Percentiles rank a stretch among this genome's conserved stretches.
Evolutionary conservation across 106 monocot genomes (phyloP).

Genomic region (Gastrodia elata): DNA sequence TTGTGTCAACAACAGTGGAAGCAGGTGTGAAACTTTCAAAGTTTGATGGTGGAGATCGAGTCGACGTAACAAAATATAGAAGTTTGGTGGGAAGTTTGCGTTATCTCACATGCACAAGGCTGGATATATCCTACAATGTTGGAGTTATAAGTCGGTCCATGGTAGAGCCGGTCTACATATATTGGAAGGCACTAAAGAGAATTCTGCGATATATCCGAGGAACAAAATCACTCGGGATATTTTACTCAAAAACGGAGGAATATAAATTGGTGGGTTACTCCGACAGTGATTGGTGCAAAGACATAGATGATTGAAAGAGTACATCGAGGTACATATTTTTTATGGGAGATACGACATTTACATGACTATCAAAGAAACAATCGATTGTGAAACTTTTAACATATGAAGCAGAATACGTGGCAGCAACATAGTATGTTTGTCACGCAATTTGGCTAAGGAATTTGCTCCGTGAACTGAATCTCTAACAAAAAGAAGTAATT

Average conservation of each 20-base stretch:
- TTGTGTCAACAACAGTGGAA: no score
- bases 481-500: background rate
- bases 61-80: no score
- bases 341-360: no score
- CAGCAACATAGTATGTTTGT: background rate
- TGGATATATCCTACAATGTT: no score
- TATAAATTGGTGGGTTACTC: no score
- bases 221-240: background rate
- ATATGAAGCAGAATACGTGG: background rate
- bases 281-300: no score
- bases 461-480: background rate
- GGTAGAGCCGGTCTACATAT: background rate
- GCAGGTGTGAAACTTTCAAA: no score
- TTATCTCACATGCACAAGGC: no score
- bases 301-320: no score
- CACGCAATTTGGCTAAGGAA: background rate
- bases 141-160: background rate
- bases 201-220: background rate
- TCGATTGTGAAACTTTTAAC: background rate
- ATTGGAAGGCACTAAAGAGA: background rate
- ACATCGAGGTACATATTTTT: no score
- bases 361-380: background rate
- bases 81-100: no score
- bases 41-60: no score
- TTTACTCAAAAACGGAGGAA: background rate